These are phyloP conservation scores for Astrocystis sublimbata DNA, from an alignment of 495 filamentous ascomycete species.

Conservation along the genomic window DNA sequence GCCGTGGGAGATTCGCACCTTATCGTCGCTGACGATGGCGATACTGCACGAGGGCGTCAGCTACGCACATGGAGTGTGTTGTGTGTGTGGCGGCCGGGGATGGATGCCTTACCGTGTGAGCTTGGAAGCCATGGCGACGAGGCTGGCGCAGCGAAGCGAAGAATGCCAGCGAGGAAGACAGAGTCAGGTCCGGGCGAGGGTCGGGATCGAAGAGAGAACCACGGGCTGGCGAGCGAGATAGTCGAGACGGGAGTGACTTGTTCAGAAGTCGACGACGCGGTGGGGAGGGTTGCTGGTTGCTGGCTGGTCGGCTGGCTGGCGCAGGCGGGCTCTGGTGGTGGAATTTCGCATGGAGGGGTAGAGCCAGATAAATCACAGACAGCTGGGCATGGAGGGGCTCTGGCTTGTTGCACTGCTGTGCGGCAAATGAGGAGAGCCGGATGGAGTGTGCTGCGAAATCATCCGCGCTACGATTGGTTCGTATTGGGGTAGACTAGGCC, in stretches of 20 bases:
- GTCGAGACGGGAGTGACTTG: not conserved
- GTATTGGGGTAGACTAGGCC: not conserved
- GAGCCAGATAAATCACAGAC: slow-evolving; percentile 15
- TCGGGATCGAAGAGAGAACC: not conserved
- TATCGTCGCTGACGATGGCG: slow-evolving; percentile 96
- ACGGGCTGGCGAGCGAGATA: not conserved
- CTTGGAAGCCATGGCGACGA: slow-evolving; percentile 38
- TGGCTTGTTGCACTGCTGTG: not conserved
- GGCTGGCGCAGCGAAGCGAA: slow-evolving; percentile 14
- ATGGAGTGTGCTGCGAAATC: slow-evolving; percentile 14
- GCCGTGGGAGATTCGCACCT: slow-evolving; percentile 57
- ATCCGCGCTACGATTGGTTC: slow-evolving; percentile 6
- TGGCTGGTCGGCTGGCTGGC: not conserved
- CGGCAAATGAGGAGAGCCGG: slow-evolving; percentile 1
- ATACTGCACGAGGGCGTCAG: slow-evolving; percentile 60
- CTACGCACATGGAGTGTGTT: slow-evolving; percentile 12
- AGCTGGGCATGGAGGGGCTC: slow-evolving; percentile 14
- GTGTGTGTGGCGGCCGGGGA: slow-evolving; percentile 3
- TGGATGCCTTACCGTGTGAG: slow-evolving; percentile 36
- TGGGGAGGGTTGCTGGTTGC: slow-evolving; percentile 15
- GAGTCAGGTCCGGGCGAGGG: not conserved
- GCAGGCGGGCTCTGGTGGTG: no score
- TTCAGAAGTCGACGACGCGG: not conserved
- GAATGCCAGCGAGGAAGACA: not conserved
- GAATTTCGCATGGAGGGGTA: slow-evolving; percentile 17